These are phyloP conservation scores for Cryptococcus hybrid DNA, from an alignment of 1,284 basidiomycete species.

Conservation along the genomic window DNA sequence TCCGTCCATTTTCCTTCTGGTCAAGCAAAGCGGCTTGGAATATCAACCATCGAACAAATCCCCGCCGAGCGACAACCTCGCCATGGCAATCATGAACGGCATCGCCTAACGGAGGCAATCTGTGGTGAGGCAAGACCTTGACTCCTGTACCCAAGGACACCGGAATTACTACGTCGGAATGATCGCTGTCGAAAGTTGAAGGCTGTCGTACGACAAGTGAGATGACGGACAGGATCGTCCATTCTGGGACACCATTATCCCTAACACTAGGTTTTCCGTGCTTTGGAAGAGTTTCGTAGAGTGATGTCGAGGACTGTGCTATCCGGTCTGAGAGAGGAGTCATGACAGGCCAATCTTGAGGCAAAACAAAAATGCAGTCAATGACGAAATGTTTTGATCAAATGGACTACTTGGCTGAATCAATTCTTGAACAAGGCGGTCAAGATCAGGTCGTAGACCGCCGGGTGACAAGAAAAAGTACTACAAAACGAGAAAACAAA, in stretches of 20 bases:
- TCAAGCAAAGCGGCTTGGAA: constrained; percentile 21
- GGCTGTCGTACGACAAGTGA: constrained; percentile 16
- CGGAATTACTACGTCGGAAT: constrained; percentile 48
- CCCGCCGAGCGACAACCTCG: constrained; percentile 79
- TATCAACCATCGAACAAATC: constrained; percentile 75
- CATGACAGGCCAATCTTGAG: neutral
- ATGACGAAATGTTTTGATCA: no score
- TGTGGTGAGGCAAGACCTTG: constrained; percentile 72
- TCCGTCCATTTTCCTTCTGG: constrained; percentile 55
- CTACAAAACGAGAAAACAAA: no score
- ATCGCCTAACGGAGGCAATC: constrained; percentile 70
- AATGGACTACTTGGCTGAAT: no score
- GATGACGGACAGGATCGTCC: constrained; percentile 51
- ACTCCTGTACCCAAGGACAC: constrained; percentile 79
- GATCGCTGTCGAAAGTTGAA: neutral
- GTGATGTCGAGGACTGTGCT: constrained; percentile 11
- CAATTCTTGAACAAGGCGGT: no score
- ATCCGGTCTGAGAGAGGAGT: constrained; percentile 4
- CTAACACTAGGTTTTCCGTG: constrained; percentile 45
- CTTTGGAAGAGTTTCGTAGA: constrained; percentile 37
- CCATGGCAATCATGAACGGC: constrained; percentile 86
- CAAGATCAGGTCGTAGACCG: no score
- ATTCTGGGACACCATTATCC: constrained; percentile 45
- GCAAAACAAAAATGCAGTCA: no score
- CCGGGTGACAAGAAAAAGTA: no score